phyloP scores from a whole-genome alignment of 257 asterid species.

The Nicotiana benthamiana region DNA sequence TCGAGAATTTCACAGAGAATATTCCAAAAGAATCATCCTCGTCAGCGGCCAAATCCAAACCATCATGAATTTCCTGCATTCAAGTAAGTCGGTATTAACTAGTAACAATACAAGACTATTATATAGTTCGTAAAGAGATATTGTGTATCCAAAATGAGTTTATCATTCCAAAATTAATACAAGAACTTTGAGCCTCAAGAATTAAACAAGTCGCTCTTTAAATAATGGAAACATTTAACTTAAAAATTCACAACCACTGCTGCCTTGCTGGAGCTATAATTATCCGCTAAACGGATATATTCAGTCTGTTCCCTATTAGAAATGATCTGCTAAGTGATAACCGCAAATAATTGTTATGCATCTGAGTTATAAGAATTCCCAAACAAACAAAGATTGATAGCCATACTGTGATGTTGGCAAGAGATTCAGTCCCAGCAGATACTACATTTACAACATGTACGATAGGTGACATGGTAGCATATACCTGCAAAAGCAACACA shows the following conservation, averaged over 20 bases:
- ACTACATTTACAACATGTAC: constrained; percentile 57
- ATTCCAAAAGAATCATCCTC: constrained; percentile 62
- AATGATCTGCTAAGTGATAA: neutral
- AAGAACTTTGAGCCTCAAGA: neutral
- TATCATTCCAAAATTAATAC: neutral
- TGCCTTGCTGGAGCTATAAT: neutral
- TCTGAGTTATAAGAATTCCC: neutral
- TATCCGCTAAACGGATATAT: neutral
- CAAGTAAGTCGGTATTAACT: neutral
- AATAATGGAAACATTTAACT: neutral
- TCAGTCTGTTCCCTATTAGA: neutral
- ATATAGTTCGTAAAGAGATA: neutral
- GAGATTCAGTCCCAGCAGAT: constrained; percentile 54
- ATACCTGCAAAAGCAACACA: constrained; percentile 46
- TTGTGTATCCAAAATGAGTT: neutral
- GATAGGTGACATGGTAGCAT: constrained; percentile 77
- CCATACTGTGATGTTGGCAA: constrained; percentile 72
- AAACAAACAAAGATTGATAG: neutral
- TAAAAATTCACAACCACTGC: neutral
- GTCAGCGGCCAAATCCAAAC: constrained; percentile 50
- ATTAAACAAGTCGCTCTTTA: neutral
- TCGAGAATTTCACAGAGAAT: constrained; percentile 73
- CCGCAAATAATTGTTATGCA: neutral
- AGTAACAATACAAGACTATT: neutral
- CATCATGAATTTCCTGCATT: constrained; percentile 76